These are phyloP conservation scores for Pythium pyrilobum DNA, from an alignment of 352 stramenopile genomes.

Conservation along the genomic window DNA sequence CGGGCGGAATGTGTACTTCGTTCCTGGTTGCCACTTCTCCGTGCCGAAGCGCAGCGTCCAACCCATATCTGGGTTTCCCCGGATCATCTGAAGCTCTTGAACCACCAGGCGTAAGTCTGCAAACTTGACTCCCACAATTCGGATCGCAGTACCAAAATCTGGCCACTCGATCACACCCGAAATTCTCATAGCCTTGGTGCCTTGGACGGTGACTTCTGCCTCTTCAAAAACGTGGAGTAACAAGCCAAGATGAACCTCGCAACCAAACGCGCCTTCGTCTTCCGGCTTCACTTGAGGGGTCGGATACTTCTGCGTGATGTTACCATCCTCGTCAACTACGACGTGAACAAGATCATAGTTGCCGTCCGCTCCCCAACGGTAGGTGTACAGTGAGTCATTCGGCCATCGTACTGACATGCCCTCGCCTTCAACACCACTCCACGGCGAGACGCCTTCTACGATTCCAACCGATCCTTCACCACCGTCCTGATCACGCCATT, in stretches of 20 bases:
- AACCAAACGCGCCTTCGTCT: slow-evolving; percentile 70
- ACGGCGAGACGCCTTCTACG: slow-evolving; percentile 82
- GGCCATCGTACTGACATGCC: slow-evolving; percentile 87
- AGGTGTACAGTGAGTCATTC: slow-evolving; percentile 86
- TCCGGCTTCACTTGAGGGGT: slow-evolving; percentile 68
- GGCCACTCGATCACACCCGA: slow-evolving; percentile 74
- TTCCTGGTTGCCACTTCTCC: slow-evolving; percentile 85
- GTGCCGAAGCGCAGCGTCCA: slow-evolving; percentile 84
- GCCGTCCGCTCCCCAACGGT: slow-evolving; percentile 83
- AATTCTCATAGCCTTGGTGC: slow-evolving; percentile 26
- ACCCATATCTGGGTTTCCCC: slow-evolving; percentile 81
- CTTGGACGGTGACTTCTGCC: neutral
- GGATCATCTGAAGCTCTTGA: slow-evolving; percentile 77
- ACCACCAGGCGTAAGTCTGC: slow-evolving; percentile 56
- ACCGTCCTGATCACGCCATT: slow-evolving; percentile 86
- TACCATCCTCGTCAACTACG: slow-evolving; percentile 74
- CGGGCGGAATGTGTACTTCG: slow-evolving; percentile 64
- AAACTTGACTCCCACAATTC: slow-evolving; percentile 55
- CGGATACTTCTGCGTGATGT: slow-evolving; percentile 59
- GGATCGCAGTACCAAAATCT: slow-evolving; percentile 72
- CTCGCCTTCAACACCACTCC: slow-evolving; percentile 86
- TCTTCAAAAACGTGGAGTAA: slow-evolving; percentile 61
- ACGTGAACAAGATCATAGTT: slow-evolving; percentile 86
- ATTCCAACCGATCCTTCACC: slow-evolving; percentile 77
- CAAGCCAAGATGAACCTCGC: slow-evolving; percentile 74